Base-by-base conservation (phyloP, 208 protist genomes). In the Phytomonas serpens region DNA sequence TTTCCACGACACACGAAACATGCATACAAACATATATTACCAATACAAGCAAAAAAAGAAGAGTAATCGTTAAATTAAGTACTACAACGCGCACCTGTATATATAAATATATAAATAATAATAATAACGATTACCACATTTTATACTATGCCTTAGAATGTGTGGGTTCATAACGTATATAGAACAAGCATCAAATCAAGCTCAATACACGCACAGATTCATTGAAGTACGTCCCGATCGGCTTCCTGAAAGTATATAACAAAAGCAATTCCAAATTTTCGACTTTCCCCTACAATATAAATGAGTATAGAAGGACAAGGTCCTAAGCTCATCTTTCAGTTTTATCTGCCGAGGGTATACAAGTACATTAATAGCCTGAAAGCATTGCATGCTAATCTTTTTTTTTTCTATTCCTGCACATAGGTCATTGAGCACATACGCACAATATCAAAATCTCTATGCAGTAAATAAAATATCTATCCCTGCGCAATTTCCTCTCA, bases 131-230 rank as follows among this genome's bases (percentile, higher is more conserved):
- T 31, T 75, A 9, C 4, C 2, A 40, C 63, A 31, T 72, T 72
- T 27, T 73, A n/a, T 36, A 14, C 30, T 14, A 29, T 38, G 61
- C 40, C 68, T 47, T 32, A 66, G 13, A 66, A 38, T 5, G 27
- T 38, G 37, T 27, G 31, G 14, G 62, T 67, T 13, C 52, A 65
- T 14, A 23, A 34, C 6, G n/a, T 47, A 10, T 16, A 68, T 29
- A 57, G n/a, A 66, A 74, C 9, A 65, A 71, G 64, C 61, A 77
- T 32, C 14, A 38, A 73, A 52, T 52, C 51, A 69, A 68, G 52
- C 37, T n/a, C 63, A 10, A 71, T 14, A 74, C 16, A 33, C 23
- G 64, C 57, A 65, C 7, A 57, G 72, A 57, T 42, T 32, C 2
- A 34, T 16, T 47, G 61, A 40, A 68, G 6, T 27, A 64, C 33